Base-by-base conservation (phyloP, 1,284 basidiomycete species). In the Wolfiporia cocos region DNA sequence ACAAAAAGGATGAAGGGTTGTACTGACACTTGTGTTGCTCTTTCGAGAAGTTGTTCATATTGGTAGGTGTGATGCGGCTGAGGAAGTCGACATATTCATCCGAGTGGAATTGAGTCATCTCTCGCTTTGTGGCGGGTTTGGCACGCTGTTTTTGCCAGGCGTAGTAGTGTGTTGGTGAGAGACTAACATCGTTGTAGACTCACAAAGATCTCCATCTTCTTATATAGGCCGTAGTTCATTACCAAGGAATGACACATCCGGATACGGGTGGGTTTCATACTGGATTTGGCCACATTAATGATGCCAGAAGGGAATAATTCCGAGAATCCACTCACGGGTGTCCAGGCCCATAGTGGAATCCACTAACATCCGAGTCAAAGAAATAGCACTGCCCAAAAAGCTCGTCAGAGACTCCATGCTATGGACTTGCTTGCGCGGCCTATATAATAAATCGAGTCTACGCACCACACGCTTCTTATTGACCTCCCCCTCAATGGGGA, bases 171-270 rank as follows among this genome's bases (percentile, higher is more conserved):
- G 17, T 28, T 36, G 18, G 30, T 19, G 37, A 30, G 7, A 38
- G n/a, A 15, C 5, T 19, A 22, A 26, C 14, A 5, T n/a, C n/a
- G 9, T 37, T 26, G n/a, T 10, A 29, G 15, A 74, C 91, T 54
- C 59, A 94, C 92, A 56, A 94, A 94, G 50, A 96, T 95, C 66
- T 95, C 92, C 92, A 95, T 95, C 65, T 92, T 91, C 69, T 93
- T 93, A 70, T 95, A 95, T 14, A 95, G 67, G 19, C 94, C 94
- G 61, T 98, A 99, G 70, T 99, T 99, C 96, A 99, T 99, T 43
- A 99, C 95, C 30, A 99, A 76, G 7, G 93, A 95, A 67, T 99
- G 96, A 60, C 94, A 97, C 96, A 99, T 99, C 53, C 95, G 86
- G 71, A 99, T 97, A 18, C 95, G 76, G 18, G 92, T 94, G 10